These are phyloP conservation scores for Apiotrichum veenhuisii DNA, from an alignment of 1,284 basidiomycete species.

Conservation along the genomic window DNA sequence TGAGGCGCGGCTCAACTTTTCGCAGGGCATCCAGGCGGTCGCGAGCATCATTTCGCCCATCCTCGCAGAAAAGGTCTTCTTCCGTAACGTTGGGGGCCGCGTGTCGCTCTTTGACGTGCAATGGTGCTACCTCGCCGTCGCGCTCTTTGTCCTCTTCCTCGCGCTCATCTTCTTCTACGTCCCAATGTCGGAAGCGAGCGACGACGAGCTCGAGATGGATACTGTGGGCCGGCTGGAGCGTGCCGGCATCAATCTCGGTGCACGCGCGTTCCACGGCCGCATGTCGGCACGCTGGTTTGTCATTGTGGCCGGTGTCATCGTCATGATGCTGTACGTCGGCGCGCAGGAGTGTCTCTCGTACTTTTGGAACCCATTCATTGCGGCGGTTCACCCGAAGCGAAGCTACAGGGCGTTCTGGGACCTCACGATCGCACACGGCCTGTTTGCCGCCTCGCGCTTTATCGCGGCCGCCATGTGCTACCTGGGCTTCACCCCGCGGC, in stretches of 20 bases:
- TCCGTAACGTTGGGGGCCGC: constrained; percentile 25
- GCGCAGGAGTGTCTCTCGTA: constrained; percentile 44
- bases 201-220: constrained; percentile 42
- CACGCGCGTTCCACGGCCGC: constrained; percentile 13
- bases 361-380: constrained; percentile 27
- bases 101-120: constrained; percentile 41
- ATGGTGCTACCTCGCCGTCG: constrained; percentile 49
- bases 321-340: constrained; percentile 42
- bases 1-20: constrained; percentile 45
- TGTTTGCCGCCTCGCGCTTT: constrained; percentile 40
- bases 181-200: constrained; percentile 39
- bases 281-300: constrained; percentile 24
- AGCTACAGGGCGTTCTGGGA: constrained; percentile 28
- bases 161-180: constrained; percentile 48
- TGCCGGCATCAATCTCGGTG: constrained; percentile 20
- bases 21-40: constrained; percentile 47
- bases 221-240: constrained; percentile 26
- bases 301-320: constrained; percentile 24
- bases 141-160: constrained; percentile 43
- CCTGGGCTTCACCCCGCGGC: constrained; percentile 38
- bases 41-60: constrained; percentile 40
- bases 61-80: constrained; percentile 39
- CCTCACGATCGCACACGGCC: constrained; percentile 29
- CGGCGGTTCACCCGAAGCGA: constrained; percentile 17
- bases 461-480: constrained; percentile 35